Base-by-base conservation (phyloP, 441 rosid genomes). In the Brassica balearica region DNA sequence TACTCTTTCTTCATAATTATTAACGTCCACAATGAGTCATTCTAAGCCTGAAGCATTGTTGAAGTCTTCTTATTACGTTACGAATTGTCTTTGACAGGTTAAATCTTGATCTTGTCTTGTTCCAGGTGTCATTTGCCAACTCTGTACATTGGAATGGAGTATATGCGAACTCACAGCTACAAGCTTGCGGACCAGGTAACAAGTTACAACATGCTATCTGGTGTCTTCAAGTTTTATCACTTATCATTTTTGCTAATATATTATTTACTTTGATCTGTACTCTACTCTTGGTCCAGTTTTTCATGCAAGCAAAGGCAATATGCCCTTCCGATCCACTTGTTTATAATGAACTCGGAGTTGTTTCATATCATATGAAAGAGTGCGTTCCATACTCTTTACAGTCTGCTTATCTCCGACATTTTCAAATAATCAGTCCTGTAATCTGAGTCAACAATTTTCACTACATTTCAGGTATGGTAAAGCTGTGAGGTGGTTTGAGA, bases 81-180 rank as follows among this genome's bases (percentile, higher is more conserved):
- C 75, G 68, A 76, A 85, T 84, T 85, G 87, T 84, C 80, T 76
- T 84, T 86, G 86, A 86, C 93, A 89, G 87, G 87, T 83, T 91
- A 86, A 88, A 81, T 89, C 82, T 87, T 92, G 90, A 87, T 86
- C 56, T 92, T 90, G 88, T 92, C 86, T 88, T 88, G 84, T 91
- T 88, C 87, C 91, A 94, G 98, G 94, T 96, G 98, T 84, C 98
- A 96, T 85, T 90, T 94, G 73, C 96, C 99, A 84, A 92, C 97
- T 80, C 69, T 94, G 83, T 96, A 90, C 90, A 96, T 94, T 75
- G 97, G 97, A 84, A 96, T 94, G 99, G 99, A 96, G 86, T 94
- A 96, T 88, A 92, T 90, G 96, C 88, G 97, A 85, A 96, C 94
- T 36, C 98, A 91, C 83, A 96, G 97, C 87, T 92, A 87, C 82